phyloP scores from a whole-genome alignment of 2,329 filamentous ascomycete species.

The Clonostachys rhizophaga region DNA sequence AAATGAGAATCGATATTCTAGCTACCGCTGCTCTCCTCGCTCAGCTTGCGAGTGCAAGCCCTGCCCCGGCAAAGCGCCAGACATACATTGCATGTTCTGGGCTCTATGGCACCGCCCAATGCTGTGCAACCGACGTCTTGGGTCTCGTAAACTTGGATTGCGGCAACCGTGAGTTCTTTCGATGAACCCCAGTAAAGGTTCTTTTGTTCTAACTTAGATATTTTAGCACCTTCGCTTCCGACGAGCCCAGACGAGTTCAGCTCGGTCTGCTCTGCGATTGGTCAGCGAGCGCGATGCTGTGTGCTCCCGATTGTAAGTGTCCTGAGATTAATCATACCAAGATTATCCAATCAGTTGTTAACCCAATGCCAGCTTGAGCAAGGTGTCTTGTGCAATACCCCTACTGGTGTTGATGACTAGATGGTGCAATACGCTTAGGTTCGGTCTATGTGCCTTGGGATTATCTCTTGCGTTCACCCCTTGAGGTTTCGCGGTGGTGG shows the following conservation, averaged over 20 bases:
- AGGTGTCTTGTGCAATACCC: slow-evolving; percentile 22
- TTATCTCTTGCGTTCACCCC: no score
- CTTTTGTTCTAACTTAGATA: slow-evolving; percentile 7
- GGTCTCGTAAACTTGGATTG: slow-evolving; percentile 52
- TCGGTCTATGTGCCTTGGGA: background rate
- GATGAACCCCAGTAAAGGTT: no score
- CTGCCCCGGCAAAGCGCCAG: slow-evolving; percentile 15
- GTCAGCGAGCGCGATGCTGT: slow-evolving; percentile 55
- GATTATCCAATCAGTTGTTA: no score
- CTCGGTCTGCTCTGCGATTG: slow-evolving; percentile 37
- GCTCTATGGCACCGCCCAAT: slow-evolving; percentile 38
- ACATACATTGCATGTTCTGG: slow-evolving; percentile 30
- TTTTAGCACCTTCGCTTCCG: slow-evolving; percentile 19
- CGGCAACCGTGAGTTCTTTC: slow-evolving; percentile 34
- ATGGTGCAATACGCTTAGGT: background rate
- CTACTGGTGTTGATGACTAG: slow-evolving; percentile 15
- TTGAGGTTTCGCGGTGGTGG: no score
- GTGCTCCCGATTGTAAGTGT: slow-evolving; percentile 35
- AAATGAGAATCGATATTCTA: slow-evolving; percentile 13
- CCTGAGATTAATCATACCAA: no score
- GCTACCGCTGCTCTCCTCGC: slow-evolving; percentile 13
- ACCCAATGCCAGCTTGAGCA: slow-evolving; percentile 11
- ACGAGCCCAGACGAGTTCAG: slow-evolving; percentile 31
- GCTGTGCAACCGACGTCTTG: slow-evolving; percentile 57
- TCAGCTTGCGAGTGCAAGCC: slow-evolving; percentile 11